Base-by-base conservation (phyloP, 2,329 filamentous ascomycete genomes). In the Pezicula radicicola region DNA sequence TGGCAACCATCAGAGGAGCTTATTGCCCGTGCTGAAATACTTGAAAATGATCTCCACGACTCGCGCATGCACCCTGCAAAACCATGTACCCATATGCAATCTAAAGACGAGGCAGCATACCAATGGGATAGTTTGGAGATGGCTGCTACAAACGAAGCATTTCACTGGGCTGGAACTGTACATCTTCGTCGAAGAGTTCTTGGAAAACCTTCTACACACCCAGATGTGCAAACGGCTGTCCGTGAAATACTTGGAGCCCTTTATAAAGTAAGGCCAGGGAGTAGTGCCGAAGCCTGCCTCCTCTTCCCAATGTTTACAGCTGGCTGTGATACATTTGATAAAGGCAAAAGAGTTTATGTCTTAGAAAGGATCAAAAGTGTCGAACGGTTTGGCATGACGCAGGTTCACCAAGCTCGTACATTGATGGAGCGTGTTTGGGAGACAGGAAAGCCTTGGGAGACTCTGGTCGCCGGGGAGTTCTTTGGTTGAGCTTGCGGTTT, bases 241-340 rank as follows among this genome's bases (percentile, higher is more conserved):
- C 68, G 74, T 36, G 77, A 81, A 55, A 87, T 93, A 43, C 72
- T 89, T 27, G 71, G 73, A 1, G 79, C 83, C 30, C 72, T 93
- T 55, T 74, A 75, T 19, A 79, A 78, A 36, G 81, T 94, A 46
- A 73, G 82, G 12, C 72, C 76, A 12, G 86, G 87, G 6, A 85
- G 85, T 28, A 84, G 83, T 15, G 88, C 88, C 0, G 89, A 93
- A 68, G 84, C 83, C 8, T 90, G 88, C 62, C 72, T 89, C 16
- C 68, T 94, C 37, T 92, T 94, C 58, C 89, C 90, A 0, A 84
- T 94, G 71, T 94, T 94, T 68, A 89, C 88, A 1, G 89, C 89
- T 1, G 90, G 89, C 0, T 92, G 88, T 58, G 88, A 94, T 66
- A 83, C 84, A 1, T 72, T 72, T 50, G 78, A 84, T 46, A 62